These are phyloP conservation scores for Eucalyptus curtisii DNA, from an alignment of 345 rosid species.

Conservation along the genomic window DNA sequence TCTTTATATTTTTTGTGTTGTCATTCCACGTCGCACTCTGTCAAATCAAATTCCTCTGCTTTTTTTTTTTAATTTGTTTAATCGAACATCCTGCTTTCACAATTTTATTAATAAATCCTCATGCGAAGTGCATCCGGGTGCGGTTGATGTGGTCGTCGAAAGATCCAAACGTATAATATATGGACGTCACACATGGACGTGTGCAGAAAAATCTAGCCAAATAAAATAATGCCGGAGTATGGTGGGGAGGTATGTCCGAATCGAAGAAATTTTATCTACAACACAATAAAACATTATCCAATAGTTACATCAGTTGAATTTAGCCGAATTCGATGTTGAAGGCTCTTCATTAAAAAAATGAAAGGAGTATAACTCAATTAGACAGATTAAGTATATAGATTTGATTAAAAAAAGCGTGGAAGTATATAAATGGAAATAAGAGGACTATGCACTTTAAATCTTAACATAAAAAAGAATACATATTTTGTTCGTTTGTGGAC, in stretches of 20 bases:
- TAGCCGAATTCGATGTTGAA: accelerated
- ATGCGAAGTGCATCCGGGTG: background rate
- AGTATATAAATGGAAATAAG: background rate
- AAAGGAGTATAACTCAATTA: background rate
- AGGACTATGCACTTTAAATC: background rate
- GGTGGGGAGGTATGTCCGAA: background rate
- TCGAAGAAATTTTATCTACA: background rate
- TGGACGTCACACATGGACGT: background rate
- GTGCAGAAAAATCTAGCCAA: background rate
- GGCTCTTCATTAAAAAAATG: background rate
- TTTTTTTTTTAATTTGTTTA: background rate
- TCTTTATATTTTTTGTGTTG: no score
- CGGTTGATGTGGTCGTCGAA: background rate
- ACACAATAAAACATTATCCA: background rate
- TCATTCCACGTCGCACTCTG: background rate
- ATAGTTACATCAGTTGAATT: background rate
- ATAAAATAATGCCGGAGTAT: background rate
- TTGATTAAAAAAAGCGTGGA: accelerated
- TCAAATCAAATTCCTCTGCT: background rate
- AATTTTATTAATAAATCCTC: background rate
- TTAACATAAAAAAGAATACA: background rate
- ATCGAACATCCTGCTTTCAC: background rate
- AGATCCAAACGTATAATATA: background rate
- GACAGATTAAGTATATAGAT: background rate
- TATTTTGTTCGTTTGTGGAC: background rate